phyloP scores from a whole-genome alignment of 257 asterid genomes.

The Nicotiana tabacum region DNA sequence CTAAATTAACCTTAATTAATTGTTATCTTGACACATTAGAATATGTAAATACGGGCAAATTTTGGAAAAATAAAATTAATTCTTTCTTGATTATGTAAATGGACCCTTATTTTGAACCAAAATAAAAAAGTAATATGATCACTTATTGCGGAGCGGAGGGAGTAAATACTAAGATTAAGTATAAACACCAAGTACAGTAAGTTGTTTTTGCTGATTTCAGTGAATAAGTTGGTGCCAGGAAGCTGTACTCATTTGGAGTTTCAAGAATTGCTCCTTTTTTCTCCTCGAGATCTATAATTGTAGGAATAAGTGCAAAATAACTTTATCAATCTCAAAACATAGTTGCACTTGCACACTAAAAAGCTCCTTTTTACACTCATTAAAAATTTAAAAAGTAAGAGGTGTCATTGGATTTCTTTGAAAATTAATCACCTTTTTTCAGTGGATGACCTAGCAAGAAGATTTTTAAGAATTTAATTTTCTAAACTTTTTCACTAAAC shows the following conservation, averaged over 20 bases:
- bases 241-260: neutral
- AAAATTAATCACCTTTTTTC: neutral
- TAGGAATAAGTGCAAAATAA: neutral
- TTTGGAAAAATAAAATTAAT: no score
- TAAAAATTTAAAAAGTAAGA: neutral
- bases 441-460: neutral
- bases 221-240: neutral
- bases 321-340: neutral
- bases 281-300: slow-evolving; percentile 10
- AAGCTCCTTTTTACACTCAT: neutral
- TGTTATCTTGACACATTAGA: no score
- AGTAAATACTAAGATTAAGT: no score
- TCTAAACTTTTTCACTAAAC: neutral
- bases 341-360: neutral
- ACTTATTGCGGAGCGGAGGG: no score
- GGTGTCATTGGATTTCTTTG: neutral
- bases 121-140: no score
- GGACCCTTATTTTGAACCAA: no score
- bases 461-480: neutral
- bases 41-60: no score
- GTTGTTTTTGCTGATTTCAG: no score
- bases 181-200: no score
- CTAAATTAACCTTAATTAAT: no score
- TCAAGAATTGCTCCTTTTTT: neutral
- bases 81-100: no score